These are phyloP conservation scores for Debaryomyces robertsiae DNA, from an alignment of 1,139 yeast genomes.

Conservation along the genomic window DNA sequence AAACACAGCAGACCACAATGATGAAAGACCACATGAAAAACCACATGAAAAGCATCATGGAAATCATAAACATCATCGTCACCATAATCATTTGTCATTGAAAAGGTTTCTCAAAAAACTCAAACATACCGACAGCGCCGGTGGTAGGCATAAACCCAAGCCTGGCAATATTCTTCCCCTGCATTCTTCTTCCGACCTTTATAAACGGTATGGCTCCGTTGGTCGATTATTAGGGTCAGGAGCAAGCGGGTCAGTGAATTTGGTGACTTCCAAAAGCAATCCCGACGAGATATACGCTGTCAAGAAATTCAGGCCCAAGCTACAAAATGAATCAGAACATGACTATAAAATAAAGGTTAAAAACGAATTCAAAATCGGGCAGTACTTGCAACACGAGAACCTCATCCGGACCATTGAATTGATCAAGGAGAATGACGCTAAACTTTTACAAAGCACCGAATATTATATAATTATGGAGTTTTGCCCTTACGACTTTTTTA, in stretches of 20 bases:
- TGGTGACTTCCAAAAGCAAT: constrained; percentile 51
- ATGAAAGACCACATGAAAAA: background rate
- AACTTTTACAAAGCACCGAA: constrained; percentile 31
- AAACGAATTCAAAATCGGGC: constrained; percentile 67
- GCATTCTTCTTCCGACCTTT: constrained; percentile 24
- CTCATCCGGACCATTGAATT: constrained; percentile 66
- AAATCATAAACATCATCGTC: constrained; percentile 6
- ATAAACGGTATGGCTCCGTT: constrained; percentile 56
- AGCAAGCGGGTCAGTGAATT: constrained; percentile 74
- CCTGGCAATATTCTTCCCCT: constrained; percentile 2
- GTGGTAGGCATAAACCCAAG: constrained; percentile 5
- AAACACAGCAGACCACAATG: background rate
- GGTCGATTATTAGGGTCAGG: constrained; percentile 70
- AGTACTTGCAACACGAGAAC: constrained; percentile 61
- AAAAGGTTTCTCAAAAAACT: constrained; percentile 43
- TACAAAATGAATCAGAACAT: constrained; percentile 51
- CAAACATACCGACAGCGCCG: constrained; percentile 24
- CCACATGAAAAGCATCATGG: background rate
- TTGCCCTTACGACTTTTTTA: constrained; percentile 73
- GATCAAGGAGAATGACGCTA: constrained; percentile 46
- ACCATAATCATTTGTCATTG: constrained; percentile 34
- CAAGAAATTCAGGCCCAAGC: constrained; percentile 63
- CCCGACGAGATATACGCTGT: constrained; percentile 60
- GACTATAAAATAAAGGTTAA: constrained; percentile 66
- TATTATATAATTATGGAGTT: constrained; percentile 75